These are phyloP conservation scores for Yamadazyma triangularis DNA, from an alignment of 1,139 yeast species.

Conservation along the genomic window DNA sequence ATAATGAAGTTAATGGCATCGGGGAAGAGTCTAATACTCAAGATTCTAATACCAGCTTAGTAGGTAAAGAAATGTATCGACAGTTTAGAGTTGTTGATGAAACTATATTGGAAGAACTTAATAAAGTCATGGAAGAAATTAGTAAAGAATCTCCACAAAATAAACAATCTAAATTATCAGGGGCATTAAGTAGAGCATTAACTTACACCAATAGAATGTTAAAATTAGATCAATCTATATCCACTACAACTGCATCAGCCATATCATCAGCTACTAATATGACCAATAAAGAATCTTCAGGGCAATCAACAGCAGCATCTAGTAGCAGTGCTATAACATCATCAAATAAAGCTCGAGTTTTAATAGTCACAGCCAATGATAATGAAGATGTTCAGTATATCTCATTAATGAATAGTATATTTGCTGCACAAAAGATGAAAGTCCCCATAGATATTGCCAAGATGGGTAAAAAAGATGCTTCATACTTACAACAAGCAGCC, in stretches of 20 bases:
- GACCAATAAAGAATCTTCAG: conserved; percentile 11
- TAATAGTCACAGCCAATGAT: conserved; percentile 72
- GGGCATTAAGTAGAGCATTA: conserved; percentile 75
- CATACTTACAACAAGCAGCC: conserved; percentile 91
- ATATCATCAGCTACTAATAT: conserved; percentile 37
- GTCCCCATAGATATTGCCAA: conserved; percentile 90
- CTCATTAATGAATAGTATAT: conserved; percentile 92
- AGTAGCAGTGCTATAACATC: conserved; percentile 19
- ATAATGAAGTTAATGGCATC: conserved; percentile 6
- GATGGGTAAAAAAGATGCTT: conserved; percentile 63
- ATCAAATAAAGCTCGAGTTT: conserved; percentile 62
- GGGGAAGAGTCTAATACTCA: conserved; percentile 12
- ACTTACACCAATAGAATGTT: conserved; percentile 73
- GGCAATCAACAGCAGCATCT: conserved; percentile 10
- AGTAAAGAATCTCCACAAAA: conserved; percentile 15
- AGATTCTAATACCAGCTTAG: conserved; percentile 15
- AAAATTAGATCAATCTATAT: conserved; percentile 45
- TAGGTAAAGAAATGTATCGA: conserved; percentile 61
- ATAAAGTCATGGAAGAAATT: conserved; percentile 37
- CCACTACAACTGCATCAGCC: conserved; percentile 46
- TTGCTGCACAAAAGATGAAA: conserved; percentile 91
- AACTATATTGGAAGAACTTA: conserved; percentile 60
- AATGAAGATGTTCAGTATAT: conserved; percentile 81
- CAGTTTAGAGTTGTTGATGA: conserved; percentile 84
- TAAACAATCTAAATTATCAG: conserved; percentile 51